Evolutionary conservation across 148 eudicot species (phyloP).

Genomic region (Fagopyrum homotropicum): DNA sequence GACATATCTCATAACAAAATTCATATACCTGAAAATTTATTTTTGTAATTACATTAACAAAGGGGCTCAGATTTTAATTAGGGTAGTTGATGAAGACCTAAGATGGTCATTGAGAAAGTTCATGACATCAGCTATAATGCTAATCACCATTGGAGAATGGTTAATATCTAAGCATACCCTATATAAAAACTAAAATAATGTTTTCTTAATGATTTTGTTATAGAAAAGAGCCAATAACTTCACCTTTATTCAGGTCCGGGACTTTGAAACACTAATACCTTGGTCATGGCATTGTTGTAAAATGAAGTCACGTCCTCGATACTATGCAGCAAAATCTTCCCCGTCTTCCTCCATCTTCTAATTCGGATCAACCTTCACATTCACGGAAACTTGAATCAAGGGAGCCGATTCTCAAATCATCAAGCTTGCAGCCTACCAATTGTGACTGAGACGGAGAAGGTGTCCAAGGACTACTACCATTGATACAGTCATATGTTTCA

Average conservation of each 20-base stretch:
- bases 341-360: not conserved
- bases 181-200: not conserved
- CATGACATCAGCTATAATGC: not conserved
- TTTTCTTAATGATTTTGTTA: not conserved
- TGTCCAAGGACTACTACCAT: conserved; percentile 21
- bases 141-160: not conserved
- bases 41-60: no score
- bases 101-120: no score
- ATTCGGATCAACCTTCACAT: not conserved
- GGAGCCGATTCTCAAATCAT: conserved; percentile 39
- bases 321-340: not conserved
- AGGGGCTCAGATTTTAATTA: no score
- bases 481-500: conserved; percentile 22
- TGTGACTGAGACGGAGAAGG: conserved; percentile 23
- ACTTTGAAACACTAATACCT: not conserved
- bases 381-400: conserved; percentile 33
- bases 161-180: not conserved
- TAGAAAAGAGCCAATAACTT: not conserved
- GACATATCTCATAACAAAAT: no score
- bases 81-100: no score
- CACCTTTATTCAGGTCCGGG: no score
- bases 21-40: no score
- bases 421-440: conserved; percentile 21
- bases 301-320: not conserved
- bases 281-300: not conserved